Evolutionary conservation across 768 basidiomycete genomes (phyloP).

Genomic region (Russula virescens): DNA sequence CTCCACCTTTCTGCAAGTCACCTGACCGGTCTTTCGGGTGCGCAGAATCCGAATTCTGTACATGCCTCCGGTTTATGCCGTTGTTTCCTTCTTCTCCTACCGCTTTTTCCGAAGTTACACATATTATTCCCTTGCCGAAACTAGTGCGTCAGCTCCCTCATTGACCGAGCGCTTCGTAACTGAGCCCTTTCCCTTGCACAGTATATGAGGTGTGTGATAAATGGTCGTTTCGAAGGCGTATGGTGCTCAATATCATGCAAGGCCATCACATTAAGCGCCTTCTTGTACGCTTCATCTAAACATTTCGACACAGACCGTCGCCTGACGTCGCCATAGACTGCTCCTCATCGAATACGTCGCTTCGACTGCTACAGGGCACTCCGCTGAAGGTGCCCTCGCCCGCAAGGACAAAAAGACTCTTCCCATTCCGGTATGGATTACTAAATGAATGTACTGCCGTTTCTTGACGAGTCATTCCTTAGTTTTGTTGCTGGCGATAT

Average conservation of each 20-base stretch:
- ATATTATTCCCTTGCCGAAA: slow-evolving; percentile 49
- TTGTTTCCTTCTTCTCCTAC: slow-evolving; percentile 83
- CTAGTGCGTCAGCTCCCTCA: slow-evolving; percentile 34
- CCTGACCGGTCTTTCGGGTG: neutral
- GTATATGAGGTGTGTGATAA: slow-evolving; percentile 55
- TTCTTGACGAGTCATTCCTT: neutral
- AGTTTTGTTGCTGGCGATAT: slow-evolving; percentile 82
- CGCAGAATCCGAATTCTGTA: slow-evolving; percentile 70
- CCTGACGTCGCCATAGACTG: slow-evolving; percentile 38
- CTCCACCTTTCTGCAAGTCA: neutral
- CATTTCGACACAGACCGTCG: neutral
- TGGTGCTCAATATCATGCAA: slow-evolving; percentile 28
- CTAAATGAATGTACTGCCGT: neutral
- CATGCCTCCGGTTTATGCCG: slow-evolving; percentile 77
- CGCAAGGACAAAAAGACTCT: slow-evolving; percentile 74
- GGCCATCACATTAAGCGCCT: slow-evolving; percentile 81
- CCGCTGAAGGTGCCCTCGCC: slow-evolving; percentile 59
- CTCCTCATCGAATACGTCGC: slow-evolving; percentile 85
- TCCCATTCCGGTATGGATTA: slow-evolving; percentile 56
- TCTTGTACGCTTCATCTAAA: slow-evolving; percentile 50
- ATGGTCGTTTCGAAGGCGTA: neutral
- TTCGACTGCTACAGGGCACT: slow-evolving; percentile 54
- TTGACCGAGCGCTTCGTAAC: slow-evolving; percentile 34
- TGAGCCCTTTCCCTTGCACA: slow-evolving; percentile 28
- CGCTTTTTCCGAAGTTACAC: slow-evolving; percentile 77